Percentiles rank a stretch among this genome's conserved stretches.
phyloP scores from a whole-genome alignment of 1,139 yeast species.

The Diutina sp. region DNA sequence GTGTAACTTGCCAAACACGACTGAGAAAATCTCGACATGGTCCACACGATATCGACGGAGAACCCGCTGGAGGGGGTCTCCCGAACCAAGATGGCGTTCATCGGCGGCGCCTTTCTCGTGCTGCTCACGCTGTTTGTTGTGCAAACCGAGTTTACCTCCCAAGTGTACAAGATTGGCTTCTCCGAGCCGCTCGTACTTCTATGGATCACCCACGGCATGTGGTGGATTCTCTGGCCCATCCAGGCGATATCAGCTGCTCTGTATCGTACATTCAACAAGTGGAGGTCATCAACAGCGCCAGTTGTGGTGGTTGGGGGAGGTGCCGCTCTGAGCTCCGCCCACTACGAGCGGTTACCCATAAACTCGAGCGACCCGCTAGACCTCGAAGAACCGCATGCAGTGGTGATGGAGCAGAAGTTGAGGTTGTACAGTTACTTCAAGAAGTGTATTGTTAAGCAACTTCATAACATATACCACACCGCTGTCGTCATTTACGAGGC shows the following conservation, averaged over 20 bases:
- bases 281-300: conserved; percentile 4
- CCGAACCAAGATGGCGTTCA: conserved; percentile 32
- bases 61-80: conserved; percentile 7
- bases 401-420: conserved; percentile 6
- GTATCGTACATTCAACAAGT: conserved; percentile 25
- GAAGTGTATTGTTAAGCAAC: conserved; percentile 31
- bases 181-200: conserved; percentile 60
- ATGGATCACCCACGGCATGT: conserved; percentile 64
- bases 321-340: conserved; percentile 3
- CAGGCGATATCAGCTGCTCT: conserved; percentile 45
- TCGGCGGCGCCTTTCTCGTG: conserved; percentile 42
- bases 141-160: conserved; percentile 75
- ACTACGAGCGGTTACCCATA: conserved; percentile 7
- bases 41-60: background rate
- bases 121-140: conserved; percentile 38
- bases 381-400: conserved; percentile 1
- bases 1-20: background rate
- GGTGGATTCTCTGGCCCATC: conserved; percentile 66
- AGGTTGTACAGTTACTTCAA: conserved; percentile 22
- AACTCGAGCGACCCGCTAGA: conserved; percentile 3
- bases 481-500: conserved; percentile 34
- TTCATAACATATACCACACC: conserved; percentile 39
- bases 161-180: conserved; percentile 47
- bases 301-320: background rate
- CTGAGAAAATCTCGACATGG: background rate